Evolutionary conservation across 805 yeast species (phyloP).

Genomic region (Kregervanrija pseudodelftensis): DNA sequence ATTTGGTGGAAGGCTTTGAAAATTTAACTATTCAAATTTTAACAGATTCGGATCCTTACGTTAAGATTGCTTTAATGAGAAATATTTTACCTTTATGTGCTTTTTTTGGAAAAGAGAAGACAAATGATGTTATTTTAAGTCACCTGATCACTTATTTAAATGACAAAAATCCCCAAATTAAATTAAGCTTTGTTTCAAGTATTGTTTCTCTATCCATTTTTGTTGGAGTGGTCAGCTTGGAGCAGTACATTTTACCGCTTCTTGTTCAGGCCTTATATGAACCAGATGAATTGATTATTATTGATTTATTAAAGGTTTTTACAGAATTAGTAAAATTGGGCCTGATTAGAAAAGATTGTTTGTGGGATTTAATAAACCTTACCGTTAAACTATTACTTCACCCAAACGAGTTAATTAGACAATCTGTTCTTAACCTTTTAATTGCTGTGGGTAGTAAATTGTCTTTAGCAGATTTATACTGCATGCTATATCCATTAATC

Average conservation of each 20-base stretch:
- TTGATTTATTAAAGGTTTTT: conserved; percentile 56
- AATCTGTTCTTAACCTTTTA: conserved; percentile 54
- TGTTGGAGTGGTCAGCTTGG: conserved; percentile 75
- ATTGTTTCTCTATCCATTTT: conserved; percentile 69
- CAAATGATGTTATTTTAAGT: conserved; percentile 82
- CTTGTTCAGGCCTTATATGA: conserved; percentile 78
- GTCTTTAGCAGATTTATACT: conserved; percentile 71
- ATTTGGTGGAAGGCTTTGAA: conserved; percentile 51
- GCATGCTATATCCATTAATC: conserved; percentile 75
- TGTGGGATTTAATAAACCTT: conserved; percentile 48
- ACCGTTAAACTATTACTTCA: conserved; percentile 61
- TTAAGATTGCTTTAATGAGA: conserved; percentile 60
- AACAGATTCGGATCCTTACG: conserved; percentile 61
- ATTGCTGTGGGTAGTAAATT: conserved; percentile 56
- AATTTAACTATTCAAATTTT: conserved; percentile 55
- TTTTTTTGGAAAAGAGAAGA: conserved; percentile 78
- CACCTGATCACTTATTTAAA: conserved; percentile 89
- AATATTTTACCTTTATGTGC: conserved; percentile 73
- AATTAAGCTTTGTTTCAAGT: conserved; percentile 65
- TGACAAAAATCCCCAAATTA: conserved; percentile 60
- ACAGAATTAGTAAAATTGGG: conserved; percentile 52
- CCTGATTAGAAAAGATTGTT: conserved; percentile 39
- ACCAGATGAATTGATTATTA: conserved; percentile 73
- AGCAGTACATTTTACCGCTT: conserved; percentile 82
- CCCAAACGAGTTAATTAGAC: conserved; percentile 83